Base-by-base conservation (phyloP, 1,139 yeast species). In the Nakaseomyces delphensis region DNA sequence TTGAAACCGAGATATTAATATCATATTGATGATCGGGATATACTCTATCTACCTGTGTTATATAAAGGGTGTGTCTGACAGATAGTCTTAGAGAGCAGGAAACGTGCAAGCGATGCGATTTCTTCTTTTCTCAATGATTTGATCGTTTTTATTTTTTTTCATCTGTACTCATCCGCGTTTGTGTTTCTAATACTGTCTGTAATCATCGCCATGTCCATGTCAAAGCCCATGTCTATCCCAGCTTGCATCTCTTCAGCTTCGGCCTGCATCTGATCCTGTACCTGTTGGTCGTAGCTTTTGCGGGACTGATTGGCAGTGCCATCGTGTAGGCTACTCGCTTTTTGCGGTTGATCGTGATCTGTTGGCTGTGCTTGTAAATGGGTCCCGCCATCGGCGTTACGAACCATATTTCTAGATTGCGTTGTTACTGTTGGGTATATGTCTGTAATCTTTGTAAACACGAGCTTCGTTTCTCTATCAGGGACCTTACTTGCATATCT, bases 101-200 rank as follows among this genome's bases (percentile, higher is more conserved):
- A n/a, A n/a, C n/a, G n/a, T n/a, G n/a, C n/a, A n/a, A n/a, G n/a
- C n/a, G n/a, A n/a, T n/a, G n/a, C n/a, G 28, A 3, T 9, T 25
- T 21, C 8, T 21, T 21, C 24, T 6, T 21, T 24, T 24, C n/a
- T n/a, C n/a, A n/a, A n/a, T n/a, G n/a, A 13, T 5, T 24, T 24
- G n/a, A 10, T 24, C 11, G 28, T 24, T 24, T 5, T 24, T 24
- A 4, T 24, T 25, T 25, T 7, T 10, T 4, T 25, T 25, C 28
- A 25, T 11, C 28, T 25, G 28, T 25, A 25, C n/a, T 25, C 28
- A 10, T 25, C 28, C 18, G 29, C 37, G 37, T 33, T 33, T 8
- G 37, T 33, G 37, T 33, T 33, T 33, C 37, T 33, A 27, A 33
- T 33, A 11, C 37, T 33, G 16, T 33, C 37, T 20, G 37, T 33